These are phyloP conservation scores for Moniliophthora roreri DNA, from an alignment of 1,284 basidiomycete species.

Conservation along the genomic window DNA sequence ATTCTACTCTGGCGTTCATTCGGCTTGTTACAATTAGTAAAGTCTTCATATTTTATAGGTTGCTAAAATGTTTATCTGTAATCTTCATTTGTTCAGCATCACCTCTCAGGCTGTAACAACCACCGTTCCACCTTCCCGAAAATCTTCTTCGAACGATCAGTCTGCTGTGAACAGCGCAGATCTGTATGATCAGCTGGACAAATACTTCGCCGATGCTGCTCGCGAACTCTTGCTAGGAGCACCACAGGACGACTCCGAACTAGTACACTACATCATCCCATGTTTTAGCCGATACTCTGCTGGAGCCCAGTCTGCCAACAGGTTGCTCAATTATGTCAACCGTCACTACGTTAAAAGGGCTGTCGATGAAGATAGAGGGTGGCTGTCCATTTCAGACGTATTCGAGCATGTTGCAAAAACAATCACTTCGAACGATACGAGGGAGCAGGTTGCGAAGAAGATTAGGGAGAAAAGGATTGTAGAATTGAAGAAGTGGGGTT, in stretches of 20 bases:
- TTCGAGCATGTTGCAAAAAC: constrained; percentile 61
- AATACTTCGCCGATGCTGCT: constrained; percentile 29
- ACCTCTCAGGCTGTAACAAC: constrained; percentile 56
- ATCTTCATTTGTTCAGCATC: constrained; percentile 46
- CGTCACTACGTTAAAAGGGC: constrained; percentile 76
- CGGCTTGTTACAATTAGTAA: constrained; percentile 75
- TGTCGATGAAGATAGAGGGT: constrained; percentile 74
- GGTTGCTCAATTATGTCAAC: constrained; percentile 76
- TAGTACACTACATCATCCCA: constrained; percentile 68
- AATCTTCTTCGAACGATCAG: constrained; percentile 19
- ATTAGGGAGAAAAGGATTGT: constrained; percentile 56
- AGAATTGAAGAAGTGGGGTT: constrained; percentile 73
- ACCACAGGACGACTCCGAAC: constrained; percentile 62
- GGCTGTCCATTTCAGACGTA: constrained; percentile 67
- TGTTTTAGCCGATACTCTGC: constrained; percentile 67
- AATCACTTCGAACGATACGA: constrained; percentile 49
- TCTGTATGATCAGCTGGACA: constrained; percentile 69
- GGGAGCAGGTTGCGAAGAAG: constrained; percentile 55
- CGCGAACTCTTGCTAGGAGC: constrained; percentile 61
- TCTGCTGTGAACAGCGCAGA: constrained; percentile 52
- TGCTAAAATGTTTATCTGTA: constrained; percentile 11
- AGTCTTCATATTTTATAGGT: constrained; percentile 9
- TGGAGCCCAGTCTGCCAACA: constrained; percentile 63
- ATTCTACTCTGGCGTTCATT: constrained; percentile 75
- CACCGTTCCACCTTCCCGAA: constrained; percentile 24